A percentile compares a stretch with the other conserved stretches of the same genome.
Evolutionary conservation across 2,329 filamentous ascomycete genomes (phyloP).

Genomic region (Phialocephala subalpina): DNA sequence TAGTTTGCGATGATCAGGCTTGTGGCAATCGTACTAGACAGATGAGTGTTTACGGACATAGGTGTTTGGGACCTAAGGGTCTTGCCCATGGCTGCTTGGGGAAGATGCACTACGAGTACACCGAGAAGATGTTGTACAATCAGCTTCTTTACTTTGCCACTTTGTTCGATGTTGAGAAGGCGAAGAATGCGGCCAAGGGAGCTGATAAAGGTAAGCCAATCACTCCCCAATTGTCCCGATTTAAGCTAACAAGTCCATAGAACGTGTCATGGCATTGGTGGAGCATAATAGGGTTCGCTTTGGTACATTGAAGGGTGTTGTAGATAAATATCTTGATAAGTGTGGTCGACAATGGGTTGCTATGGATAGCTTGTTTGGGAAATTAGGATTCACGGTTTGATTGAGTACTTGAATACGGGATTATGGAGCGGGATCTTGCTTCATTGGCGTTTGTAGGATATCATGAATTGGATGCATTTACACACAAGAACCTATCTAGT

Average conservation of each 20-base stretch:
- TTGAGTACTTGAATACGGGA: slow-evolving; percentile 18
- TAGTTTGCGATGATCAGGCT: slow-evolving; percentile 87
- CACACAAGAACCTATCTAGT: neutral
- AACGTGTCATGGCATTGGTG: slow-evolving; percentile 70
- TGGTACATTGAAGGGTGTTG: slow-evolving; percentile 75
- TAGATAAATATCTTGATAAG: slow-evolving; percentile 86
- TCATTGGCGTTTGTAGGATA: slow-evolving; percentile 34
- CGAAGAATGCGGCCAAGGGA: slow-evolving; percentile 60
- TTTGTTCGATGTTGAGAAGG: slow-evolving; percentile 91
- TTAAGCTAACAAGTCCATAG: slow-evolving; percentile 34
- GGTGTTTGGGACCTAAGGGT: slow-evolving; percentile 87
- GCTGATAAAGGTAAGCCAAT: slow-evolving; percentile 51
- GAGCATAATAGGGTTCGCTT: slow-evolving; percentile 87
- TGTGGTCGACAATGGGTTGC: slow-evolving; percentile 92
- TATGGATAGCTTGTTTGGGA: slow-evolving; percentile 87
- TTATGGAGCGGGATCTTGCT: slow-evolving; percentile 9
- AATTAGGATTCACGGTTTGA: slow-evolving; percentile 59
- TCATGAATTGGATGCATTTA: slow-evolving; percentile 31
- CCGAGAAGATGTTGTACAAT: slow-evolving; percentile 92
- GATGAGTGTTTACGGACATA: slow-evolving; percentile 90
- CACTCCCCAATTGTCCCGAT: neutral
- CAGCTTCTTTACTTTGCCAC: slow-evolving; percentile 88
- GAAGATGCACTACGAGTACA: slow-evolving; percentile 86
- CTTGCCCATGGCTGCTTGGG: slow-evolving; percentile 86
- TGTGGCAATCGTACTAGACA: slow-evolving; percentile 89